These are phyloP conservation scores for Artemisia annua DNA, from an alignment of 129 eudicot genomes.

Conservation along the genomic window DNA sequence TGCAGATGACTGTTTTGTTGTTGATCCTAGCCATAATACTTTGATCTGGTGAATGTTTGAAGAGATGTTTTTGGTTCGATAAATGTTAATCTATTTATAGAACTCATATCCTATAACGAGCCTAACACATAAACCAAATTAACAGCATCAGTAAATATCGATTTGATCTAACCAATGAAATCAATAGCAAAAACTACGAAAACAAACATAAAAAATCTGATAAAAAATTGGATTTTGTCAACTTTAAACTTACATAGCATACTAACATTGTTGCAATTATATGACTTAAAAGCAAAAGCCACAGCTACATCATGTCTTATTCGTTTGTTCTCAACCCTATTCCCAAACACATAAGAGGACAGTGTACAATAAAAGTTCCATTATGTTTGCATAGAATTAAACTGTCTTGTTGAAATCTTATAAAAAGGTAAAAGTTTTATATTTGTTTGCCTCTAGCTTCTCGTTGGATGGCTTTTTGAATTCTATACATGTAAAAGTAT, in stretches of 20 bases:
- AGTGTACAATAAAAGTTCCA: not conserved
- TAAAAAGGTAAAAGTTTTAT: too few relatives aligned
- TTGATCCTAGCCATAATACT: slow-evolving; percentile 16
- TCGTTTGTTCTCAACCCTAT: slow-evolving; percentile 15
- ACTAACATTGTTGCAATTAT: not conserved
- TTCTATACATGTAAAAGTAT: too few relatives aligned
- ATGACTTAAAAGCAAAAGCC: not conserved
- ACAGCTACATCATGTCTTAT: not conserved
- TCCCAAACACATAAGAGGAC: not conserved
- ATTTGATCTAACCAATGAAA: not conserved
- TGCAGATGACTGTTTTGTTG: slow-evolving; percentile 7
- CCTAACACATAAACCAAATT: not conserved
- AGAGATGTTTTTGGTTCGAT: slow-evolving; percentile 26
- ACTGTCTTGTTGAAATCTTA: too few relatives aligned
- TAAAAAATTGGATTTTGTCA: not conserved
- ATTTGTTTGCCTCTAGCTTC: too few relatives aligned
- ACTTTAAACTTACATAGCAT: too few relatives aligned
- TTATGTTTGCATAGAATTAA: too few relatives aligned
- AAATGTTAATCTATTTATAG: slow-evolving; percentile 25
- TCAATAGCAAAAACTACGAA: not conserved
- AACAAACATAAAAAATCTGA: not conserved
- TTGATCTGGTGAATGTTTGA: not conserved
- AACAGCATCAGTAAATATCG: not conserved
- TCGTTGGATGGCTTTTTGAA: too few relatives aligned
- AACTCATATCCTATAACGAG: slow-evolving; percentile 12